Percentiles rank a stretch among this genome's conserved stretches.
phyloP scores from a whole-genome alignment of 148 eudicot genomes.

The Arbutus unedo region DNA sequence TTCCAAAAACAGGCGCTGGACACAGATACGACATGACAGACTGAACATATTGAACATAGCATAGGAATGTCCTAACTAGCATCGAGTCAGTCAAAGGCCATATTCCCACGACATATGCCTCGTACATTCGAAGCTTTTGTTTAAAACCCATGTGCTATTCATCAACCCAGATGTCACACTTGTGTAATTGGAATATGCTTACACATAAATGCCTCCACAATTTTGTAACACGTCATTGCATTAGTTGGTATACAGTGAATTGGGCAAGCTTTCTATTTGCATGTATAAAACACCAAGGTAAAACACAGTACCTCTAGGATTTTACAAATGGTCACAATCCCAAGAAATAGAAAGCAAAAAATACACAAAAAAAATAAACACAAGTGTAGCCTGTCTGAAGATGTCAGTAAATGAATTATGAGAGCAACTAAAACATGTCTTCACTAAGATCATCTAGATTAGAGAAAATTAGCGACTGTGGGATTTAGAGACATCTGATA shows the following conservation, averaged over 20 bases:
- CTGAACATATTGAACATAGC: background rate
- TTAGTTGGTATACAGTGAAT: background rate
- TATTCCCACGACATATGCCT: background rate
- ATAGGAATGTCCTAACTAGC: background rate
- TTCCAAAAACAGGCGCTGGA: background rate
- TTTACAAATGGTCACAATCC: background rate
- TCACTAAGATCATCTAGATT: background rate
- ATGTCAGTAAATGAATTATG: background rate
- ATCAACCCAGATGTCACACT: background rate
- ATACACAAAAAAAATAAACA: background rate
- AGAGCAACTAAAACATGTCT: background rate
- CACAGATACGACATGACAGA: background rate
- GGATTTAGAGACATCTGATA: background rate
- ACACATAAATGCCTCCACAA: background rate
- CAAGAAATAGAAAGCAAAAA: background rate
- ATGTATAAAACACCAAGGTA: background rate
- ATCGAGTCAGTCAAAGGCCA: background rate
- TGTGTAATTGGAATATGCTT: background rate
- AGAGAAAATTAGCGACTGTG: background rate
- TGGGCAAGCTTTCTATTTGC: background rate
- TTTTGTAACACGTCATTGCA: background rate
- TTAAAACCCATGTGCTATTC: conserved; percentile 1
- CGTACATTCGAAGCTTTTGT: background rate
- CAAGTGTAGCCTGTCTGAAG: background rate
- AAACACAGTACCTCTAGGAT: background rate